These are phyloP conservation scores for Hypholoma fasciculare DNA, from an alignment of 768 basidiomycete species.

Conservation along the genomic window DNA sequence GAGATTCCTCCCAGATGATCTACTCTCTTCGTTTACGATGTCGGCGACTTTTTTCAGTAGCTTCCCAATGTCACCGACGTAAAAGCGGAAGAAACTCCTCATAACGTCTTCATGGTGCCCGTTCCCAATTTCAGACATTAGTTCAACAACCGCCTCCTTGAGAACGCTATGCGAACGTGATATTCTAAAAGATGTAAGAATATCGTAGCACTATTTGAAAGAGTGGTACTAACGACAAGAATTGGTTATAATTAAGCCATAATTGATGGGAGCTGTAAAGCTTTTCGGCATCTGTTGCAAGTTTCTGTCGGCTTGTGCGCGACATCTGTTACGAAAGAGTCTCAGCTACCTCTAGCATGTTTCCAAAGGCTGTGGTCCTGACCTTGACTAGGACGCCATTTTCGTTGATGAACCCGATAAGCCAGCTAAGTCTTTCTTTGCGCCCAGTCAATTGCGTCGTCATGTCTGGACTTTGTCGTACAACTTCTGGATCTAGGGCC, in stretches of 20 bases:
- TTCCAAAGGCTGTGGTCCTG: constrained; percentile 8
- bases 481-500: constrained; percentile 58
- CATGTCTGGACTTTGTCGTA: constrained; percentile 77
- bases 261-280: constrained; percentile 78
- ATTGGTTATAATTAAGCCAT: constrained; percentile 76
- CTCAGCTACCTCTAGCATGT: neutral
- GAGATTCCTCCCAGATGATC: constrained; percentile 44
- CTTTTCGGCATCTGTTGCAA: constrained; percentile 86
- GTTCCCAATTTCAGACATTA: constrained; percentile 61
- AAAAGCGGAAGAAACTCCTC: constrained; percentile 80
- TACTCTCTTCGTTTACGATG: constrained; percentile 42
- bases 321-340: constrained; percentile 58
- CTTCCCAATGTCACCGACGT: constrained; percentile 63
- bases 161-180: constrained; percentile 63
- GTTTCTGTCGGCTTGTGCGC: constrained; percentile 69
- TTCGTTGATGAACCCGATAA: constrained; percentile 89
- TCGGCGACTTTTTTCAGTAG: constrained; percentile 63
- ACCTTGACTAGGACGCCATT: constrained; percentile 82
- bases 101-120: constrained; percentile 72
- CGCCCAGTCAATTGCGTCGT: constrained; percentile 74
- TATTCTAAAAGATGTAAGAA: constrained; percentile 34
- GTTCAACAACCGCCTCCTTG: constrained; percentile 67
- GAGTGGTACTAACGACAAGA: constrained; percentile 52
- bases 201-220: neutral
- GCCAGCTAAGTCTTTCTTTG: constrained; percentile 74